Evolutionary conservation across 257 asterid genomes (phyloP), one percentile per base, ranked within the genome.

Genomic region (Echium plantagineum): DNA sequence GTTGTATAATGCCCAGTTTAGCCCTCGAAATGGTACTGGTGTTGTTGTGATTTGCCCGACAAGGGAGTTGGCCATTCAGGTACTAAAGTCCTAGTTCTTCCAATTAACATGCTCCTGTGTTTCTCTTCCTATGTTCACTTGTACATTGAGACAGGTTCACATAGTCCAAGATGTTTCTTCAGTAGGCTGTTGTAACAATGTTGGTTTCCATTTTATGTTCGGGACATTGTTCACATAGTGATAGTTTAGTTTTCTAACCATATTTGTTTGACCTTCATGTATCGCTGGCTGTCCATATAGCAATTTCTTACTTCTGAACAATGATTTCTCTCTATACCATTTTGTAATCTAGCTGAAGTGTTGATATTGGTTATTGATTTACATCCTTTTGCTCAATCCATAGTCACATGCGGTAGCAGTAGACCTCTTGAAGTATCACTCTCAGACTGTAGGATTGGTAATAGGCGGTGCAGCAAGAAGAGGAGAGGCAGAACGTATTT

Each of bases 1-100:
- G 70, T 66, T 93, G 65, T 63, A 70, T 77, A 72, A 81, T 54
- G 51, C 62, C 63, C 70, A 67, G 13, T 89, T 86, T 69, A 59
- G 84, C 1, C 84, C 90, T 63, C 83, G 97, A 48, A 86, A 93
- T 71, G 99, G 99, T 55, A 81, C 97, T 67, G 97, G 99, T 32
- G 90, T 86, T 55, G 64, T 91, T 55, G 72, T 91, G 76, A 88
- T 91, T 65, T 91, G 98, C 77, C 98, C 98, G 35, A 91, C 95
- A 16, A 84, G 99, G 77, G 99, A 93, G 79, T 78, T 93, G 77
- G 99, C 96, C 61, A 81, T 86, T 51, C 97, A 93, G 94, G 97
- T 89, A 78, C 46, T 15, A 20, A 8, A 53, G 5, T 3, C 12
- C 3, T n/a, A 26, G n/a, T 3, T 7, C 16, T 55, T 48, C 12